A percentile compares a stretch with the other conserved stretches of the same genome.
These are phyloP conservation scores for Beauveria medogensis DNA, from an alignment of 2,329 filamentous ascomycete genomes.

Conservation along the genomic window DNA sequence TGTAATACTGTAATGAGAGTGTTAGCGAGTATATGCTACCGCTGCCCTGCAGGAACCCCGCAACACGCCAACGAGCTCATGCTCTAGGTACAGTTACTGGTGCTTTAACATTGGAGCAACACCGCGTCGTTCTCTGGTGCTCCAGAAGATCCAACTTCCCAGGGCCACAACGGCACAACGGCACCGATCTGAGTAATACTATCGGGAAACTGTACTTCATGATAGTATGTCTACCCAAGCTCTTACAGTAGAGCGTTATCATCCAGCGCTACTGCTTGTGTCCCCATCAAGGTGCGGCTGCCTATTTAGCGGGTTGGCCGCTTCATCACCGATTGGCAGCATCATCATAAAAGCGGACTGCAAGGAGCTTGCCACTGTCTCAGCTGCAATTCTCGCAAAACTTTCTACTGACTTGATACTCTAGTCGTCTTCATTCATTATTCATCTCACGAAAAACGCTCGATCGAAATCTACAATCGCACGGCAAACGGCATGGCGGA, in stretches of 20 bases:
- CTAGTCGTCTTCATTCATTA: neutral
- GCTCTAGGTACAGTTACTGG: neutral
- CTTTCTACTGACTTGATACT: neutral
- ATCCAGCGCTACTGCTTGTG: neutral
- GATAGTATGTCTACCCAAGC: neutral
- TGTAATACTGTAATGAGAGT: neutral
- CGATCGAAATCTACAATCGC: neutral
- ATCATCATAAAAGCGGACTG: neutral
- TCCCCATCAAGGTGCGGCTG: constrained; percentile 6
- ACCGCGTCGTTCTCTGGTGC: neutral
- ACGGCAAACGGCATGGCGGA: constrained; percentile 64
- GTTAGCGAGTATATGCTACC: neutral
- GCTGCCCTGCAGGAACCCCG: neutral
- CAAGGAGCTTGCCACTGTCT: neutral
- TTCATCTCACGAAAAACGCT: neutral
- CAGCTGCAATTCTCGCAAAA: neutral
- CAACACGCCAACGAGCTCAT: neutral
- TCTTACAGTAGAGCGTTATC: neutral
- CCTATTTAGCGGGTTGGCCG: neutral
- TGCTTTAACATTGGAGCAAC: neutral
- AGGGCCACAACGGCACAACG: neutral
- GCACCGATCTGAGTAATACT: neutral
- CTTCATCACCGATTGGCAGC: neutral
- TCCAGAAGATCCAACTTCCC: neutral
- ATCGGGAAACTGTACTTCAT: neutral